phyloP scores from a whole-genome alignment of 1,139 yeast genomes.

The Schwanniomyces etchellsii region DNA sequence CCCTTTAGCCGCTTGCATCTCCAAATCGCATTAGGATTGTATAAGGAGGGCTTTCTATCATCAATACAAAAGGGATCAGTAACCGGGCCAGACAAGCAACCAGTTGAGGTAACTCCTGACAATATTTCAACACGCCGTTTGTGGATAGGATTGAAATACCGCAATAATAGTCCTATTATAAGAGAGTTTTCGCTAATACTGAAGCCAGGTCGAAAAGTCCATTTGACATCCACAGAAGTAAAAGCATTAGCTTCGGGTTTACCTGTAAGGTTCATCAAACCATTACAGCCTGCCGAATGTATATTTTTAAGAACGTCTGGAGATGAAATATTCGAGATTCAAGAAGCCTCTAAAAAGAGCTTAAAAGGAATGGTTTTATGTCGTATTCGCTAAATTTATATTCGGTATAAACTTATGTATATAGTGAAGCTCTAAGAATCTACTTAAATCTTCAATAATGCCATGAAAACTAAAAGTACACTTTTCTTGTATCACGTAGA shows the following conservation, averaged over 20 bases:
- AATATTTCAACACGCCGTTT: slow-evolving; percentile 81
- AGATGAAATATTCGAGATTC: slow-evolving; percentile 61
- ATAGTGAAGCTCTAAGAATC: too few species aligned
- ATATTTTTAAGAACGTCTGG: slow-evolving; percentile 56
- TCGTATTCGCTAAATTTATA: slow-evolving; percentile 50
- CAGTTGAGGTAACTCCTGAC: slow-evolving; percentile 81
- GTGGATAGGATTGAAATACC: slow-evolving; percentile 89
- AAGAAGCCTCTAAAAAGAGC: slow-evolving; percentile 77
- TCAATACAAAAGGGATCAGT: slow-evolving; percentile 84
- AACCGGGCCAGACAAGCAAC: slow-evolving; percentile 75
- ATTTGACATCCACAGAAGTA: slow-evolving; percentile 59
- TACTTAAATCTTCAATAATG: slow-evolving; percentile 1
- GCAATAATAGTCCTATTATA: slow-evolving; percentile 74
- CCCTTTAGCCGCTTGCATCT: slow-evolving; percentile 83
- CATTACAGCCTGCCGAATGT: slow-evolving; percentile 87
- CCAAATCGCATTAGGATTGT: slow-evolving; percentile 76
- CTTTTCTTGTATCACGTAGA: slow-evolving; percentile 16
- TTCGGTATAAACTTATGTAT: background rate
- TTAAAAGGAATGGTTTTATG: slow-evolving; percentile 77
- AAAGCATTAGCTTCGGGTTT: slow-evolving; percentile 72
- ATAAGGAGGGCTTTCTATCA: slow-evolving; percentile 85
- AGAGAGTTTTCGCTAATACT: slow-evolving; percentile 69
- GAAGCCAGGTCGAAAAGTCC: slow-evolving; percentile 77
- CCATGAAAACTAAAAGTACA: slow-evolving; percentile 12
- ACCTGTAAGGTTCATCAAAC: slow-evolving; percentile 67